Base-by-base conservation (phyloP, 2,329 filamentous ascomycete genomes). In the Cercospora sp. region DNA sequence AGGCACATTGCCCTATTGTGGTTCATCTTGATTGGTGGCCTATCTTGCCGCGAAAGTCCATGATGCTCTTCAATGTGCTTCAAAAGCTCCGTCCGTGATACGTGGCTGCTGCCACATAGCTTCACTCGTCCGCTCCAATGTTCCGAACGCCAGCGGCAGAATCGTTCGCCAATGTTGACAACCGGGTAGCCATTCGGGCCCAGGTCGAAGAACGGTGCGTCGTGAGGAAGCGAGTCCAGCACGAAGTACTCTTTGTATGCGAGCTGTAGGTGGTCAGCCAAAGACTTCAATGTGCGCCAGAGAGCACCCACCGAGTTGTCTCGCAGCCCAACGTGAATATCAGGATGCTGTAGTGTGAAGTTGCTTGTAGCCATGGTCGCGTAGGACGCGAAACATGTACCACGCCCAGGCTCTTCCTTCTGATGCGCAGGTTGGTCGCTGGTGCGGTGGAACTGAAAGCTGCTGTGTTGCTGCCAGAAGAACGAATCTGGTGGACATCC, bases 81-180 rank as follows among this genome's bases (percentile, higher is more conserved):
- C 23, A 57, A 23, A 16, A 57, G 53, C 8, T 30, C 26, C 3
- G 3, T 18, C 2, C 53, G 23, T 31, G 23, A 30, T 18, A 30
- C 26, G 6, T 28, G 28, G 8, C 13, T 31, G 23, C 28, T 28
- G 23, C 59, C 59, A 36, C 58, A 60, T 28, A 39, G 7, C 20
- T 7, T 30, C 10, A 13, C 51, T 16, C 23, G 51, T 16, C 51
- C 9, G 58, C 36, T 23, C 30, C 16, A 26, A 20, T 26, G 13
- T 28, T 5, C 30, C 4, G 5, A 9, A 45, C 39, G 28, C 7
- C 58, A 39, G 33, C 63, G 63, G 13, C 63, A 65, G 6, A 51
- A 65, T 36, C 63, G 55, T 36, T 65, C 63, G 5, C 53, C 63
- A n/a, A 65, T 65, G 26, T 65, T 39, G 26, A 65, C 23, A 3